Conservation (phyloP, 768 basidiomycete genomes). For the Amanita exitialis region DNA sequence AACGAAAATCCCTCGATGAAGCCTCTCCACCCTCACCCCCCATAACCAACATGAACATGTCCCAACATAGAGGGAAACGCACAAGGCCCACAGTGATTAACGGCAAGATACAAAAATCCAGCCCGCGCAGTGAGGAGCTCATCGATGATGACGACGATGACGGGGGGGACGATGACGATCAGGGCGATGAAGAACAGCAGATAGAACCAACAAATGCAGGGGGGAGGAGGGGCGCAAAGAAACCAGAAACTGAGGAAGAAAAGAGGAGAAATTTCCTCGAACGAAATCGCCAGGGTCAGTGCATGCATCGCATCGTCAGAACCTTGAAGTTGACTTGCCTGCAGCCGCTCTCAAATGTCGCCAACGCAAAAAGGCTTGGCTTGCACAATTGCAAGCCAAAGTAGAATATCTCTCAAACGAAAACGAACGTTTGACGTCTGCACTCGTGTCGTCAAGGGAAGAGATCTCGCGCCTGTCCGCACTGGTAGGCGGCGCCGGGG, state of each 20-base stretch:
- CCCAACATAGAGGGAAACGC: constrained; percentile 26
- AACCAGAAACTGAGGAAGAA: constrained; percentile 96
- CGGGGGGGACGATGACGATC: constrained; percentile 22
- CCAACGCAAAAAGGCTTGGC: constrained; percentile 98
- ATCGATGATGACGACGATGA: constrained; percentile 33
- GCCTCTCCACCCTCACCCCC: constrained; percentile 23
- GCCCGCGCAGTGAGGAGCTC: constrained; percentile 24
- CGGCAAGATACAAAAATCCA: constrained; percentile 21
- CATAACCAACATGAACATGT: constrained; percentile 15
- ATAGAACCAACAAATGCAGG: constrained; percentile 11
- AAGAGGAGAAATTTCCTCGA: constrained; percentile 96
- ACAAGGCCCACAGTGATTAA: constrained; percentile 18
- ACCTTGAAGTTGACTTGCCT: background rate
- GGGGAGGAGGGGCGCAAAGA: constrained; percentile 36
- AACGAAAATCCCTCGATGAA: constrained; percentile 61
- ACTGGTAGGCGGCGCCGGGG: constrained; percentile 56
- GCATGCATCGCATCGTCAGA: background rate
- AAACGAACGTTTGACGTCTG: constrained; percentile 86
- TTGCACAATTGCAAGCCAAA: constrained; percentile 83
- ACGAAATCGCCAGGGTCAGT: constrained; percentile 89
- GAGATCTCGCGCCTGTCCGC: constrained; percentile 81
- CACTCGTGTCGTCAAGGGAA: constrained; percentile 81
- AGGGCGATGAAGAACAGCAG: background rate
- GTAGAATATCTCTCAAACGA: constrained; percentile 89
- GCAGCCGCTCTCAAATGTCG: constrained; percentile 96